Evolutionary conservation across 805 yeast species (phyloP).

Genomic region (Komagataella phaffii): DNA sequence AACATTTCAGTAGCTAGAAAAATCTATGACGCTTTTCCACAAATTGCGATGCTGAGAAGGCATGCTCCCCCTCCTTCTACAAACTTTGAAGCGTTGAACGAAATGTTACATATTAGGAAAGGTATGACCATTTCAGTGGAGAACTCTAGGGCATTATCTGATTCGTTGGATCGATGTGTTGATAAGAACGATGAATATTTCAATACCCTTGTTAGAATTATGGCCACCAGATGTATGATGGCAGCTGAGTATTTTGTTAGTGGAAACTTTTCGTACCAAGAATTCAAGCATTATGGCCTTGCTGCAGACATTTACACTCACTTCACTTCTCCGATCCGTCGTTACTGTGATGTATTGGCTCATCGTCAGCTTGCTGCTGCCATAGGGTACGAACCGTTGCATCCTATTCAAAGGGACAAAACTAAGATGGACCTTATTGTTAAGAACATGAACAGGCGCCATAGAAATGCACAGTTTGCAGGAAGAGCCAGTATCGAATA

Average conservation of each 20-base stretch:
- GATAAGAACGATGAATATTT: constrained; percentile 81
- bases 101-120: constrained; percentile 75
- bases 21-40: constrained; percentile 88
- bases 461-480: constrained; percentile 97
- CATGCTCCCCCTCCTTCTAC: constrained; percentile 97
- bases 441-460: constrained; percentile 82
- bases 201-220: constrained; percentile 84
- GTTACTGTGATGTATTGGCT: constrained; percentile 95
- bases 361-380: constrained; percentile 99
- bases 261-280: constrained; percentile 81
- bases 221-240: constrained; percentile 99
- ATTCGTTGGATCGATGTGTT: constrained; percentile 77
- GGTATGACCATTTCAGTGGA: constrained; percentile 66
- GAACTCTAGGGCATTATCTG: constrained; percentile 84
- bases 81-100: constrained; percentile 80
- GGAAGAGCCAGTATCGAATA: constrained; percentile 97
- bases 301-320: constrained; percentile 97
- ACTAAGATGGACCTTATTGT: constrained; percentile 80
- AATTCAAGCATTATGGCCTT: constrained; percentile 91
- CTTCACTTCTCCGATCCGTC: constrained; percentile 95
- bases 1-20: constrained; percentile 91
- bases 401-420: constrained; percentile 76
- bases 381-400: constrained; percentile 80
- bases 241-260: constrained; percentile 96
- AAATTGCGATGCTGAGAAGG: constrained; percentile 95